A percentile compares a stretch with the other conserved stretches of the same genome.
Evolutionary conservation across 331 rosid genomes (phyloP).

Genomic region (Ulmus americana): DNA sequence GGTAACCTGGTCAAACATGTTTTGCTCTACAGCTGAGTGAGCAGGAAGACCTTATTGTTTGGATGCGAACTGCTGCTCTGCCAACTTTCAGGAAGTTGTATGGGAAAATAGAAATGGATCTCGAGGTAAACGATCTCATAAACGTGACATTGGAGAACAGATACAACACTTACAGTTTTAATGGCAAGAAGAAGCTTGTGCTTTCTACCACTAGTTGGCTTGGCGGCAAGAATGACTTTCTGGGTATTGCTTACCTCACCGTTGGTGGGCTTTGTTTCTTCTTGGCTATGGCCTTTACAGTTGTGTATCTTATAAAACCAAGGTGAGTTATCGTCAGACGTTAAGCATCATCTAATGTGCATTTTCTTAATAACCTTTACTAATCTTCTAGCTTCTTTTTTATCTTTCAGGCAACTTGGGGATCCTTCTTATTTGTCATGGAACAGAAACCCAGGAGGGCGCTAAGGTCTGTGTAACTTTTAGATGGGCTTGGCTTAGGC

Average conservation of each 20-base stretch:
- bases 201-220: slow-evolving; percentile 93
- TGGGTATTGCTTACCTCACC: slow-evolving; percentile 87
- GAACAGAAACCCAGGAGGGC: slow-evolving; percentile 83
- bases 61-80: slow-evolving; percentile 98
- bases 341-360: too few relatives aligned
- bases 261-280: slow-evolving; percentile 90
- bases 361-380: background rate
- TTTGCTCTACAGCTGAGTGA: slow-evolving; percentile 62
- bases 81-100: slow-evolving; percentile 91
- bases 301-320: slow-evolving; percentile 82
- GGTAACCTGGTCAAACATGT: slow-evolving; percentile 21
- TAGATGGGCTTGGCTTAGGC: slow-evolving; percentile 9
- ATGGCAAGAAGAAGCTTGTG: slow-evolving; percentile 86
- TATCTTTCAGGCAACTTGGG: slow-evolving; percentile 73
- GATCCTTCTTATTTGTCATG: slow-evolving; percentile 91
- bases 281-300: slow-evolving; percentile 74
- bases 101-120: slow-evolving; percentile 81
- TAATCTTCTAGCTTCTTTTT: slow-evolving; percentile 1
- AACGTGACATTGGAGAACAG: slow-evolving; percentile 48
- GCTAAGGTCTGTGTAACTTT: slow-evolving; percentile 24
- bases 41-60: slow-evolving; percentile 94
- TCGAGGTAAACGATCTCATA: slow-evolving; percentile 41
- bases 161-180: slow-evolving; percentile 85
- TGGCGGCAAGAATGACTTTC: slow-evolving; percentile 95
- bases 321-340: slow-evolving; percentile 44